Evolutionary conservation across 306 rosid genomes (phyloP).

Genomic region (peach (Prunus persica)): Prunus_persica_NCBIv2 NC_034014.1:18838001-18838500

Average conservation of each 20-base stretch:
- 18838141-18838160: background rate
- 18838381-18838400: background rate
- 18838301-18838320: no score
- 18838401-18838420: background rate
- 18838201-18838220: no score
- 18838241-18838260: background rate
- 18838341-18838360: no score
- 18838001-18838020: background rate
- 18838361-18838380: background rate
- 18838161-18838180: background rate
- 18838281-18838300: background rate
- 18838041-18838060: background rate
- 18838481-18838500: constrained; percentile 54
- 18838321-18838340: background rate
- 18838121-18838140: background rate
- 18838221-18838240: no score
- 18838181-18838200: background rate
- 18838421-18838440: constrained; percentile 7
- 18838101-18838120: background rate
- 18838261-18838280: background rate
- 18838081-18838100: background rate
- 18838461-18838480: constrained; percentile 50
- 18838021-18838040: background rate
- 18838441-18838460: constrained; percentile 19
- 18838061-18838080: background rate